A percentile compares a stretch with the other conserved stretches of the same genome.
Conservation (phyloP, 192 early-diverging fungal species). For the Umbelopsis sp. region DNA sequence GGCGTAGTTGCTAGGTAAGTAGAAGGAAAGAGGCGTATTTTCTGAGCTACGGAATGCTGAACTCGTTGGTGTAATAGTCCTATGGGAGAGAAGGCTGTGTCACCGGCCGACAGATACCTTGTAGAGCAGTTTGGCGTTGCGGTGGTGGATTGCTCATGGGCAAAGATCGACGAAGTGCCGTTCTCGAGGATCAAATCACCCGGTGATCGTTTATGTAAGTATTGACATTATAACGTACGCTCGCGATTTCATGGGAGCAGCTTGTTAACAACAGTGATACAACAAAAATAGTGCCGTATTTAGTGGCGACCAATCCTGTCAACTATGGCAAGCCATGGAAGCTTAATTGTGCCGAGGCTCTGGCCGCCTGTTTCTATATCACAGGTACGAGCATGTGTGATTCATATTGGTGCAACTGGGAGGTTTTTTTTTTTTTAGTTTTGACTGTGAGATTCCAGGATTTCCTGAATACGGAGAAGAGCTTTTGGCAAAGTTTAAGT, state of each 20-base stretch:
- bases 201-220: slow-evolving; percentile 83
- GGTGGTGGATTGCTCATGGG: slow-evolving; percentile 99
- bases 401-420: neutral
- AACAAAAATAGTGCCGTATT: slow-evolving; percentile 74
- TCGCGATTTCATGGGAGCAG: neutral
- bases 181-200: slow-evolving; percentile 84
- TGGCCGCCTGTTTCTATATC: slow-evolving; percentile 93
- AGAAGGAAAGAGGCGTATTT: neutral
- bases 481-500: slow-evolving; percentile 87
- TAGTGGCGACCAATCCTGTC: slow-evolving; percentile 95
- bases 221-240: neutral
- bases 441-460: slow-evolving; percentile 34
- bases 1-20: slow-evolving; percentile 83
- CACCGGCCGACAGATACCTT: slow-evolving; percentile 80
- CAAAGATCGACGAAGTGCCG: slow-evolving; percentile 91
- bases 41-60: neutral
- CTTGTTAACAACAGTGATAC: neutral
- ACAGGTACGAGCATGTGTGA: slow-evolving; percentile 52
- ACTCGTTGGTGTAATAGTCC: slow-evolving; percentile 54
- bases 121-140: slow-evolving; percentile 79
- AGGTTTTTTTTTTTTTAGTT: neutral
- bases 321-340: slow-evolving; percentile 98
- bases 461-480: slow-evolving; percentile 67
- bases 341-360: slow-evolving; percentile 96
- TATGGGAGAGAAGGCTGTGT: slow-evolving; percentile 84